Evolutionary conservation across 768 basidiomycete genomes (phyloP).

Genomic region (Zangia roseola): DNA sequence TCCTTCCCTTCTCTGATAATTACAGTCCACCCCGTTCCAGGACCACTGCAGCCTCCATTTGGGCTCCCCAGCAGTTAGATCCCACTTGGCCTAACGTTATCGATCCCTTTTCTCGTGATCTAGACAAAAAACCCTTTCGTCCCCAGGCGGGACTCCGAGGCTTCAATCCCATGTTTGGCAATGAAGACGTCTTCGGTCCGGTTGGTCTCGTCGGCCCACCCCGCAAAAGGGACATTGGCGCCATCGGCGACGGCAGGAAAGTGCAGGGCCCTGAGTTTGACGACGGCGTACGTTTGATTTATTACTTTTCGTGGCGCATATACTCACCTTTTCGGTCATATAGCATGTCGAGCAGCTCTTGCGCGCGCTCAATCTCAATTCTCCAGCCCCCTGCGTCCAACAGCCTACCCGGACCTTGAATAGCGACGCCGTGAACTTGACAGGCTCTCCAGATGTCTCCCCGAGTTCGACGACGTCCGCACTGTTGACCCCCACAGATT

Average conservation of each 20-base stretch:
- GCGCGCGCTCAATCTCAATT: slow-evolving; percentile 76
- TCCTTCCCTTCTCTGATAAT: slow-evolving; percentile 38
- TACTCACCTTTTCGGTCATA: slow-evolving; percentile 25
- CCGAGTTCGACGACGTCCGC: slow-evolving; percentile 71
- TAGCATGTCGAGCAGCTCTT: slow-evolving; percentile 82
- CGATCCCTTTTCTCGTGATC: slow-evolving; percentile 56
- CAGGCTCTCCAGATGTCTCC: slow-evolving; percentile 67
- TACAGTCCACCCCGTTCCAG: slow-evolving; percentile 41
- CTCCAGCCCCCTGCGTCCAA: slow-evolving; percentile 56
- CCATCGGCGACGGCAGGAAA: slow-evolving; percentile 80
- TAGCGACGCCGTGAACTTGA: slow-evolving; percentile 37
- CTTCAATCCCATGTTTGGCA: slow-evolving; percentile 27
- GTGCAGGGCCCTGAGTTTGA: slow-evolving; percentile 56
- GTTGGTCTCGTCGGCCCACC: slow-evolving; percentile 35
- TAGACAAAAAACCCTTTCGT: slow-evolving; percentile 40
- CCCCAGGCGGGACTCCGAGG: slow-evolving; percentile 26
- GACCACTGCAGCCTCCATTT: slow-evolving; percentile 59
- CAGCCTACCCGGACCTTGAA: slow-evolving; percentile 43
- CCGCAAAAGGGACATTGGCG: slow-evolving; percentile 57
- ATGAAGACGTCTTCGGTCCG: slow-evolving; percentile 69
- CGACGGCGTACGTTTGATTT: slow-evolving; percentile 38
- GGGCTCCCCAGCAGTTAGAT: slow-evolving; percentile 75
- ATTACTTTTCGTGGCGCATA: slow-evolving; percentile 24
- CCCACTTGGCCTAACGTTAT: slow-evolving; percentile 66
- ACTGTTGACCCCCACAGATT: slow-evolving; percentile 71